Evolutionary conservation across 2,329 filamentous ascomycete genomes (phyloP).

Genomic region (Fusarium cyanostomum): DNA sequence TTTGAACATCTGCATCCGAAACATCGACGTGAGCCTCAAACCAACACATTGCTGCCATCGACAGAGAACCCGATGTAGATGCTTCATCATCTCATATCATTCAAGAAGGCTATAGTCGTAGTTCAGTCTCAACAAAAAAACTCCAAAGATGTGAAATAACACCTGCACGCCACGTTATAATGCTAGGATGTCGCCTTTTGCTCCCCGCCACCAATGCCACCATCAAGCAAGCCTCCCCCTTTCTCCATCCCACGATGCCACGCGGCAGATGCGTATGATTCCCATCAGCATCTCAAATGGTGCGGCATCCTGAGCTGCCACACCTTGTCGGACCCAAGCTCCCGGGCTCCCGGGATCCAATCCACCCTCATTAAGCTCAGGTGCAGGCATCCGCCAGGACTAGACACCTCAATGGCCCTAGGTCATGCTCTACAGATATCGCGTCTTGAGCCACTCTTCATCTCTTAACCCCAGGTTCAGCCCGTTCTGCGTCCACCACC

Average conservation of each 20-base stretch:
- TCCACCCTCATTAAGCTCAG: neutral
- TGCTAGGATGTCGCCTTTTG: slow-evolving; percentile 24
- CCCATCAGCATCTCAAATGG: slow-evolving; percentile 7
- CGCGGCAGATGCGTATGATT: slow-evolving; percentile 9
- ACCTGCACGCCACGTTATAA: slow-evolving; percentile 30
- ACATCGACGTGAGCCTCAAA: neutral
- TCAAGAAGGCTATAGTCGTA: slow-evolving; percentile 5
- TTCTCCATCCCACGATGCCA: slow-evolving; percentile 23
- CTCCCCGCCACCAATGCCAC: slow-evolving; percentile 29
- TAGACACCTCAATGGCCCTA: neutral
- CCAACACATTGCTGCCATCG: neutral
- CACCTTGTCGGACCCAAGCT: slow-evolving; percentile 8
- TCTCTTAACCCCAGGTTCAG: slow-evolving; percentile 83
- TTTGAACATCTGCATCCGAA: neutral
- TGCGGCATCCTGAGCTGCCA: slow-evolving; percentile 3
- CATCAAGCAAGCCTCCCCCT: slow-evolving; percentile 7
- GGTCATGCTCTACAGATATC: slow-evolving; percentile 64
- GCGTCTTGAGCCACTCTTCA: slow-evolving; percentile 89
- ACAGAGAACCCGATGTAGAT: slow-evolving; percentile 18
- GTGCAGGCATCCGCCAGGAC: neutral
- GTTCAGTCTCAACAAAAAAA: slow-evolving; percentile 27
- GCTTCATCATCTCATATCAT: neutral
- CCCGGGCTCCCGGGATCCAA: slow-evolving; percentile 20
- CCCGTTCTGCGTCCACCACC: slow-evolving; percentile 90
- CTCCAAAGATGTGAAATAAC: slow-evolving; percentile 25